These are phyloP conservation scores for Diplodia seriata DNA, from an alignment of 2,329 filamentous ascomycete species.

Conservation along the genomic window DNA sequence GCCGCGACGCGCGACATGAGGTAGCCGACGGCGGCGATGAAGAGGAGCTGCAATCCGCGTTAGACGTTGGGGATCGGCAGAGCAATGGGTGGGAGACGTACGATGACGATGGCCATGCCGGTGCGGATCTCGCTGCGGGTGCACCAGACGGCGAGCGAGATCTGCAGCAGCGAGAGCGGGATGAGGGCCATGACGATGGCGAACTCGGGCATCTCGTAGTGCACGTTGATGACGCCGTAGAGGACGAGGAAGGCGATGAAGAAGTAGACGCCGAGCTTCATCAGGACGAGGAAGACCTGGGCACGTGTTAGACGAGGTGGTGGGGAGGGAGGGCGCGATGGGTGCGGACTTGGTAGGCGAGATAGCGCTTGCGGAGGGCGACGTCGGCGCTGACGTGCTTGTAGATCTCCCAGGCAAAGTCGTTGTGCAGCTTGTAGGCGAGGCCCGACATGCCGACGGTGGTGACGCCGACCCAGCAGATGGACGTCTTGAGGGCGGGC, in stretches of 20 bases:
- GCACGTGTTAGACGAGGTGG: too few species aligned
- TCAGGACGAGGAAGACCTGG: conserved; percentile 37
- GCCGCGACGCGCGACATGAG: conserved; percentile 36
- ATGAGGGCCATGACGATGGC: conserved; percentile 38
- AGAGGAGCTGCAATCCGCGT: conserved; percentile 28
- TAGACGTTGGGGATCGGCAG: background rate
- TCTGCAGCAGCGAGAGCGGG: conserved; percentile 35
- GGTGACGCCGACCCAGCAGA: conserved; percentile 25
- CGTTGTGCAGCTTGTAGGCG: conserved; percentile 33
- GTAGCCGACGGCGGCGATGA: conserved; percentile 36
- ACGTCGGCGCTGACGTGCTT: conserved; percentile 35
- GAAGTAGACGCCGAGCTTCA: conserved; percentile 37
- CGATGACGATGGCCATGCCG: conserved; percentile 35
- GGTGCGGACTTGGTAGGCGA: conserved; percentile 34
- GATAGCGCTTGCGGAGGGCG: conserved; percentile 33
- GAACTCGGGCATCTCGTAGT: conserved; percentile 38
- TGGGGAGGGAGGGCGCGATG: too few species aligned
- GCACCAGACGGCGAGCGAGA: conserved; percentile 34
- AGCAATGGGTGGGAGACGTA: conserved; percentile 25
- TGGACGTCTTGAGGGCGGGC: conserved; percentile 28
- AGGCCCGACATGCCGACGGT: conserved; percentile 31
- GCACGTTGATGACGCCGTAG: conserved; percentile 38
- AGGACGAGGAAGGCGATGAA: conserved; percentile 38
- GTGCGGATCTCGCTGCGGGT: conserved; percentile 34
- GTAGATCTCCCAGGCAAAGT: conserved; percentile 38